Base-by-base conservation (phyloP, 768 basidiomycete genomes). In the Punctularia strigosozonata region DNA sequence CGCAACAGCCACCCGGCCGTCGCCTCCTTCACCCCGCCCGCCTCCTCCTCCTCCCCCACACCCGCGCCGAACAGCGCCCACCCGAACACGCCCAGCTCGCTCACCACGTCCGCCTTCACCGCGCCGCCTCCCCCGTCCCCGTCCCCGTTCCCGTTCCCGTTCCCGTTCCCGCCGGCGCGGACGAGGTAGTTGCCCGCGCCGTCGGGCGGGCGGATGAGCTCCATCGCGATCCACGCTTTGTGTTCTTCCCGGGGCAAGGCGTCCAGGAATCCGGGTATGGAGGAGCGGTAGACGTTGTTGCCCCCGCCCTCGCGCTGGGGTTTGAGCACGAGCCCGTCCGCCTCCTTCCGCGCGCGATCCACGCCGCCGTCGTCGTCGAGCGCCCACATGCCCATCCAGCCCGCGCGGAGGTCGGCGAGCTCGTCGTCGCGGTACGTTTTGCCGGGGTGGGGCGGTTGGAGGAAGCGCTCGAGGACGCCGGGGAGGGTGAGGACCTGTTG, bases 271-370 rank as follows among this genome's bases (percentile, higher is more conserved):
- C 63, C 46, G 0, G 85, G 86, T 36, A 97, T 94, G 35, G 78
- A 76, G 3, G 63, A 64, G 43, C 84, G 83, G 61, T 97, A 98
- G 19, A 98, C 71, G 50, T 99, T 99, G 50, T 97, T 95, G 6
- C 94, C 94, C 1, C 94, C 94, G 2, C 94, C 94, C 63, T 99
- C 94, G n/a, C 92, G 72, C 56, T 98, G 94, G 0, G 94, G 94
- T 57, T 99, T 99, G 35, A 99, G 69, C 2, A 98, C 94, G 20
- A 90, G 73, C 5, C 66, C 61, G 5, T 60, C 53, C 0, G 77
- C 68, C 12, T 62, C 46, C 7, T 59, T 55, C 15, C 67, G 63
- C 1, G 86, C 84, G 32, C 67, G 62, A 19, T 51, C 47, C n/a
- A 78, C 64, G 1, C 66, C 72, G 15, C 46, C 49, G 17, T 62